A percentile compares a stretch with the other conserved stretches of the same genome.
Conservation (phyloP, 1,284 basidiomycete genomes). For the Trametes polyzona region DNA sequence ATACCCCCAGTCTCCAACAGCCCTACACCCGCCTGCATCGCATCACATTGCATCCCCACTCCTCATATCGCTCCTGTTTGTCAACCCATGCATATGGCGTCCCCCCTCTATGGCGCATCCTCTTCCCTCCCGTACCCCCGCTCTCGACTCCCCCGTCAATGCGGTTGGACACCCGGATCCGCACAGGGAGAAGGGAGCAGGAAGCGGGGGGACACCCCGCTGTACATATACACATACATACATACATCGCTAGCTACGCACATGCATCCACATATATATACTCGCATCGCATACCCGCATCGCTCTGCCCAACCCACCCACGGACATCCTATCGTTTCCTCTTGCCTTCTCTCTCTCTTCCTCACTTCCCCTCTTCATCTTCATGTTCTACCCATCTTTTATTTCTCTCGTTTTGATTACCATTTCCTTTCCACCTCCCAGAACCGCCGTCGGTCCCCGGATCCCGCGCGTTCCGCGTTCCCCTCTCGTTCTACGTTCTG, state of each 20-base stretch:
- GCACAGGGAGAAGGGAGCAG: too few species aligned
- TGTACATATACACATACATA: background rate
- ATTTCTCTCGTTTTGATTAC: background rate
- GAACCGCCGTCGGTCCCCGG: too few species aligned
- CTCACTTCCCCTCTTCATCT: background rate
- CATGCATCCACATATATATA: too few species aligned
- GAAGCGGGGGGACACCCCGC: too few species aligned
- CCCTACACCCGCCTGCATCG: background rate
- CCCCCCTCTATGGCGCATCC: background rate
- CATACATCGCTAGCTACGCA: slow-evolving; percentile 11
- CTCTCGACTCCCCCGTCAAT: background rate
- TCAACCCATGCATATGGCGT: background rate
- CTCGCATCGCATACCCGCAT: background rate
- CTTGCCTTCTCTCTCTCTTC: background rate
- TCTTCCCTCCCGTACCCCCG: background rate
- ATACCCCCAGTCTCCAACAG: slow-evolving; percentile 1
- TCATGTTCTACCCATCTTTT: background rate
- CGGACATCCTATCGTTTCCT: slow-evolving; percentile 3
- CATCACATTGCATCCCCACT: background rate
- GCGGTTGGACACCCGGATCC: too few species aligned
- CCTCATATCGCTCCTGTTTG: background rate
- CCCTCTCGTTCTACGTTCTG: background rate
- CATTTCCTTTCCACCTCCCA: background rate
- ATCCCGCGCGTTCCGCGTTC: too few species aligned
- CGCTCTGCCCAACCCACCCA: too few species aligned